phyloP scores from a whole-genome alignment of 805 yeast species.

The Saccharomyces mikatae region DNA sequence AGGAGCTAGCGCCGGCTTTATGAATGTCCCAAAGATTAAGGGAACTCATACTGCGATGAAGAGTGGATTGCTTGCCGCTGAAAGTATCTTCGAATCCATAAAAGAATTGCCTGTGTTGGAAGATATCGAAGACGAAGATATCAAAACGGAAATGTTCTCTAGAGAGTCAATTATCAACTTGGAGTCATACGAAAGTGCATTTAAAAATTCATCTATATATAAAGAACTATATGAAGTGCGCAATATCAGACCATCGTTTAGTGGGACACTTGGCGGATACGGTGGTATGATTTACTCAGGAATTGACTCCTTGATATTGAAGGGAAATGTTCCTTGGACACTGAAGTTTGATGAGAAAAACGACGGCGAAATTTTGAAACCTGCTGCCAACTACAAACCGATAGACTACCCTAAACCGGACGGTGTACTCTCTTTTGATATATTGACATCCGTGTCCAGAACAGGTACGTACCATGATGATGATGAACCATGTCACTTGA shows the following conservation, averaged over 20 bases:
- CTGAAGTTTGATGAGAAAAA: slow-evolving; percentile 50
- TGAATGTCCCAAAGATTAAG: slow-evolving; percentile 95
- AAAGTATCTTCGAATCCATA: slow-evolving; percentile 53
- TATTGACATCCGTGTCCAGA: slow-evolving; percentile 88
- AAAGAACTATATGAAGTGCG: slow-evolving; percentile 79
- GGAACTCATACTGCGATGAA: slow-evolving; percentile 98
- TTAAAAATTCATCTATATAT: slow-evolving; percentile 75
- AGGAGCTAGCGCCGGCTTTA: slow-evolving; percentile 93
- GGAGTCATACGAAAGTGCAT: slow-evolving; percentile 51
- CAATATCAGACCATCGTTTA: slow-evolving; percentile 88
- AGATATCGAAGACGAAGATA: slow-evolving; percentile 27
- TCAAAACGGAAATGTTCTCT: slow-evolving; percentile 24
- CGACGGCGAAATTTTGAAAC: slow-evolving; percentile 64
- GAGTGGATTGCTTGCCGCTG: slow-evolving; percentile 93
- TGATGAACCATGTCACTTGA: slow-evolving; percentile 82
- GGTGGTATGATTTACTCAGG: slow-evolving; percentile 87
- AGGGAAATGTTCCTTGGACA: slow-evolving; percentile 86
- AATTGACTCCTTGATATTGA: slow-evolving; percentile 64
- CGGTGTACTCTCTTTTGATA: slow-evolving; percentile 83
- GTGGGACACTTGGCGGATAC: slow-evolving; percentile 59
- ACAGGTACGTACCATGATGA: slow-evolving; percentile 96
- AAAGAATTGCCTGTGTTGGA: slow-evolving; percentile 36
- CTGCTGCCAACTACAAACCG: slow-evolving; percentile 57
- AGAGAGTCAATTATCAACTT: slow-evolving; percentile 41
- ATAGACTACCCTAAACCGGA: slow-evolving; percentile 95